Evolutionary conservation across 2,329 filamentous ascomycete genomes (phyloP).

Genomic region (Malbranchea zuffiana): DNA sequence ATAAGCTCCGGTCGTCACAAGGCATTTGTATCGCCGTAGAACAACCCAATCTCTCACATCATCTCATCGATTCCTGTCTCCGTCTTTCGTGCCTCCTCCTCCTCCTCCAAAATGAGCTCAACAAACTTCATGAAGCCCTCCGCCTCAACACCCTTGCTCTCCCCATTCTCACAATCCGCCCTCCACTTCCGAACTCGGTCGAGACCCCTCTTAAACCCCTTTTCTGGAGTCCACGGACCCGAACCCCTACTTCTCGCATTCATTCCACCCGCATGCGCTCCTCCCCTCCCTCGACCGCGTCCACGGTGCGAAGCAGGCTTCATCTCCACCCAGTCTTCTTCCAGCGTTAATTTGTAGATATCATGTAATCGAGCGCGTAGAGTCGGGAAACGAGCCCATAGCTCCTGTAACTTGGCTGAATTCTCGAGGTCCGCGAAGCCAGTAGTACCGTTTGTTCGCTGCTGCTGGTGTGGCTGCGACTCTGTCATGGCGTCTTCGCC

Average conservation of each 20-base stretch:
- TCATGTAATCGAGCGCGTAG: constrained; percentile 31
- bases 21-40: no score
- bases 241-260: constrained; percentile 21
- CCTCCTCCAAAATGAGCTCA: constrained; percentile 20
- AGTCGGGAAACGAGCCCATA: constrained; percentile 30
- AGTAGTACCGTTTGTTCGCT: not conserved
- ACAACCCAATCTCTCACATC: no score
- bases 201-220: constrained; percentile 34
- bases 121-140: constrained; percentile 32
- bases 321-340: constrained; percentile 32
- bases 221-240: constrained; percentile 33
- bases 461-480: not conserved
- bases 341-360: constrained; percentile 33
- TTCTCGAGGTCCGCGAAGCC: constrained; percentile 16
- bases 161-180: constrained; percentile 26
- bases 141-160: constrained; percentile 21
- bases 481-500: not conserved
- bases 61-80: not conserved
- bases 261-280: constrained; percentile 17
- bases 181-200: constrained; percentile 30
- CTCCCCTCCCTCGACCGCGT: constrained; percentile 17
- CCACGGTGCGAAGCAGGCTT: constrained; percentile 18
- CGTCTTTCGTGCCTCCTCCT: constrained; percentile 4
- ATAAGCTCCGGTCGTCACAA: no score
- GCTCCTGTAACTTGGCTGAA: constrained; percentile 26